Evolutionary conservation across 1,284 basidiomycete species (phyloP), one percentile per base, ranked within the genome.

Genomic region (Paramarasmius palmivorus): DNA sequence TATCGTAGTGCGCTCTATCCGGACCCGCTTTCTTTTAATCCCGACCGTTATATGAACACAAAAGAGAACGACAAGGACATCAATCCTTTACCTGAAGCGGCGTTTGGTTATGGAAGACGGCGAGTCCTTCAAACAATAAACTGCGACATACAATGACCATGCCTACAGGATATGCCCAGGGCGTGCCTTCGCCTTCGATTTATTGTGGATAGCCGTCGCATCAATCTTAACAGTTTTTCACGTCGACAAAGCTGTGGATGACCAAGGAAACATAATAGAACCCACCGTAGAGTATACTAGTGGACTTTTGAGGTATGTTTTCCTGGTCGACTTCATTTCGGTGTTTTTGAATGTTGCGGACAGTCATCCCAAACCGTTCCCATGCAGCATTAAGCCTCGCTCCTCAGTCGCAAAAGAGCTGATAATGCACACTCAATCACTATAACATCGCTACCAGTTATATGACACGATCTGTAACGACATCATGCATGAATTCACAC

Each of bases 181-280:
- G 5, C 63, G 70, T 48, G 72, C 71, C 65, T 66, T 81, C 9
- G 75, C 73, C 50, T 71, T 74, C 53, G 77, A 79, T 58, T 70
- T 73, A 15, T 56, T 82, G 17, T 82, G 76, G 74, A 74, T 81
- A 44, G 64, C 73, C 14, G 65, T 80, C 22, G 77, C 75, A 37
- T 75, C 73, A 2, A 68, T 77, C 35, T 58, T 82, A 34, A 63
- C 74, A 7, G 71, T 73, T 12, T 77, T 74, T 60, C 63, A 73
- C 47, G 73, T 81, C 32, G 56, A 65, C 38, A 74, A 72, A 59
- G 65, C 72, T 9, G 50, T 70, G 12, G 76, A 76, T 52, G 69
- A 69, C 45, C 64, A 71, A n/a, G 78, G 79, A 2, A 58, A 64
- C 29, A 60, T 63, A n/a, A 70, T 78, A 37, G 71, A 69, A 53